Conservation (phyloP, 164 flowering plant species). For the Brasenia schreberi region DNA sequence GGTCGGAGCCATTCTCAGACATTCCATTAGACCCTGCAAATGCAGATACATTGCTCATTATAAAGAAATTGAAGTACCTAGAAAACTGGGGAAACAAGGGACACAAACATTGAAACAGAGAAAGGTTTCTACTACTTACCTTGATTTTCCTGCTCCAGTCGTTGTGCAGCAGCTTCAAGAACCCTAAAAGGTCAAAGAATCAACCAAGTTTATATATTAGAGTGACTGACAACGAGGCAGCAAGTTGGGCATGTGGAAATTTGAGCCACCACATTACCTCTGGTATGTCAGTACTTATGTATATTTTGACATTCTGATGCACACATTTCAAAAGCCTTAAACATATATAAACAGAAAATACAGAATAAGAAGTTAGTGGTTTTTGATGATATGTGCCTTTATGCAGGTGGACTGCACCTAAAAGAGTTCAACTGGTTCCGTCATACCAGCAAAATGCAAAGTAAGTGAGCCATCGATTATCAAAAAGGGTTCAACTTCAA, state of each 20-base stretch:
- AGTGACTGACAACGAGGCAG: background rate
- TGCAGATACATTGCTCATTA: background rate
- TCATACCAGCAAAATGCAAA: too few species aligned
- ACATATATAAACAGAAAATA: too few species aligned
- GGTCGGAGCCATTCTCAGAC: slow-evolving; percentile 34
- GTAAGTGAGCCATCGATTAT: too few species aligned
- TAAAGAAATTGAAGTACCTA: background rate
- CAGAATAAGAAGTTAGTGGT: too few species aligned
- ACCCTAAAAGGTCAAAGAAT: slow-evolving; percentile 46
- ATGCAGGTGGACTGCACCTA: too few species aligned
- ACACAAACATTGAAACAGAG: background rate
- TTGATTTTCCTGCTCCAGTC: slow-evolving; percentile 49
- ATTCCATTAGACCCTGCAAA: slow-evolving; percentile 30
- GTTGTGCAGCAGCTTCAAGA: slow-evolving; percentile 84
- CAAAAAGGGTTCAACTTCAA: too few species aligned
- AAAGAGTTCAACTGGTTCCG: too few species aligned
- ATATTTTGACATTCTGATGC: background rate
- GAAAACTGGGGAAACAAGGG: background rate
- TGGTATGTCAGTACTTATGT: background rate
- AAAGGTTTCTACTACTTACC: slow-evolving; percentile 22
- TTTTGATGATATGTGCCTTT: too few species aligned
- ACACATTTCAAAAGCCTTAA: background rate
- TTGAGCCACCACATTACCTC: background rate
- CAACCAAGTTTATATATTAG: background rate
- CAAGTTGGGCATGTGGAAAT: background rate